Percentiles rank a stretch among this genome's conserved stretches.
Evolutionary conservation across 179 eudicot genomes (phyloP).

Genomic region (Pouteria campechiana): DNA sequence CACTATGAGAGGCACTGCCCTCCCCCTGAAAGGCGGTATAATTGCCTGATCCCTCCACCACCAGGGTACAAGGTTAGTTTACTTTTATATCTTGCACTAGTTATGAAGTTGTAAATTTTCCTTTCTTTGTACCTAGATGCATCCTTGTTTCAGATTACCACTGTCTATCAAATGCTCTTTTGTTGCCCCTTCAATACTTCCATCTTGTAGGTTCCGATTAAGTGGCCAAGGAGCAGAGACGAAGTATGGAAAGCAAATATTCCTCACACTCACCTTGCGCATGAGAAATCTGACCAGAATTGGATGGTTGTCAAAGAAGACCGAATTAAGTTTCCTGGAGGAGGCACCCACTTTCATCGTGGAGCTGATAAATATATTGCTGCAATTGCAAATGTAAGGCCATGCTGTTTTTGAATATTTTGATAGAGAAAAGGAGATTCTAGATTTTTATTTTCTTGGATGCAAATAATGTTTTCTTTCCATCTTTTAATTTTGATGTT

Average conservation of each 20-base stretch:
- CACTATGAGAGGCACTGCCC: slow-evolving; percentile 99
- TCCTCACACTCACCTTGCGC: slow-evolving; percentile 98
- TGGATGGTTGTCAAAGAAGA: slow-evolving; percentile 99
- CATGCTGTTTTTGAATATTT: no score
- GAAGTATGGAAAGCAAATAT: slow-evolving; percentile 97
- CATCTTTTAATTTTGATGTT: no score
- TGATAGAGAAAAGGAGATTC: no score
- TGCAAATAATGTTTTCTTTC: no score
- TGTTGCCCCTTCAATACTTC: no score
- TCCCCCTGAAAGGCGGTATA: slow-evolving; percentile 81
- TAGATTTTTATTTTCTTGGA: no score
- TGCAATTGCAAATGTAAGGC: slow-evolving; percentile 65
- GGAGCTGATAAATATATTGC: slow-evolving; percentile 96
- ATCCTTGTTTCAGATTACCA: no score
- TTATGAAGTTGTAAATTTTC: no score
- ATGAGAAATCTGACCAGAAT: slow-evolving; percentile 95
- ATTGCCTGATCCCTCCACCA: slow-evolving; percentile 98
- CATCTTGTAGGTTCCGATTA: slow-evolving; percentile 59
- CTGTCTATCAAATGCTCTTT: neutral
- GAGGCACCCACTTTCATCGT: slow-evolving; percentile 96
- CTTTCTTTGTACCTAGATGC: no score
- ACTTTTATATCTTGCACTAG: neutral
- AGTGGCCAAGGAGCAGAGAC: slow-evolving; percentile 98
- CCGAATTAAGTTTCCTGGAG: slow-evolving; percentile 86
- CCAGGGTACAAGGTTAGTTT: slow-evolving; percentile 74